Percentiles rank a stretch among this genome's conserved stretches.
Evolutionary conservation across 371 early-diverging fungal genomes (phyloP).

Genomic region (Catenaria anguillulae): DNA sequence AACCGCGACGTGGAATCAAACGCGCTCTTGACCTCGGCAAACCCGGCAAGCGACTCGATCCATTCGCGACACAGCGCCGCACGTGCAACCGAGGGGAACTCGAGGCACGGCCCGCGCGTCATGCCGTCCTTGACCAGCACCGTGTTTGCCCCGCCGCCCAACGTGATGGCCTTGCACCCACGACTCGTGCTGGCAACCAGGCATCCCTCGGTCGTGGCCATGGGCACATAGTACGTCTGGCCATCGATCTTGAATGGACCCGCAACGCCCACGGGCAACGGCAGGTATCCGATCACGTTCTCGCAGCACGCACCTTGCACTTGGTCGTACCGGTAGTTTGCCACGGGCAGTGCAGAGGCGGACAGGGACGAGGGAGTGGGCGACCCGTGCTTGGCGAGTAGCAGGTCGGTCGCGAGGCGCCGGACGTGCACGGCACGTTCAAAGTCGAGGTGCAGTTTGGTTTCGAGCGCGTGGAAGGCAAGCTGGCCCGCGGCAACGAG

Average conservation of each 20-base stretch:
- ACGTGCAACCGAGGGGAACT: constrained; percentile 50
- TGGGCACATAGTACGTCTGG: constrained; percentile 63
- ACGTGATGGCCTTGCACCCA: constrained; percentile 89
- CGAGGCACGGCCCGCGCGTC: constrained; percentile 86
- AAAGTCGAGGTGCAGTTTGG: constrained; percentile 43
- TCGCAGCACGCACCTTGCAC: constrained; percentile 91
- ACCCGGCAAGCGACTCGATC: constrained; percentile 52
- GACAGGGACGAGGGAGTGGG: constrained; percentile 18
- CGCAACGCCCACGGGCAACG: constrained; percentile 86
- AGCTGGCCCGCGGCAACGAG: constrained; percentile 57
- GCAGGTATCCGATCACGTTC: constrained; percentile 91
- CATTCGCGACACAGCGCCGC: constrained; percentile 61
- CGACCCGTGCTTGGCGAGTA: neutral
- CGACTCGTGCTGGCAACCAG: constrained; percentile 91
- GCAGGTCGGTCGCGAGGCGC: constrained; percentile 25
- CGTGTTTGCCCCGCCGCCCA: constrained; percentile 74
- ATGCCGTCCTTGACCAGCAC: constrained; percentile 78
- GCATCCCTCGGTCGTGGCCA: constrained; percentile 95
- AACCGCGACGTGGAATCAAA: constrained; percentile 85
- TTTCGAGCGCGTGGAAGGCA: constrained; percentile 71
- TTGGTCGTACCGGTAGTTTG: constrained; percentile 72
- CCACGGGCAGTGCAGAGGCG: constrained; percentile 47
- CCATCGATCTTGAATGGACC: constrained; percentile 75
- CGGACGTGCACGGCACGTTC: constrained; percentile 75
- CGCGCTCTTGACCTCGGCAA: constrained; percentile 41